These are phyloP conservation scores for Chrysosphaeria jannelii DNA, from an alignment of 2,329 filamentous ascomycete species.

Conservation along the genomic window DNA sequence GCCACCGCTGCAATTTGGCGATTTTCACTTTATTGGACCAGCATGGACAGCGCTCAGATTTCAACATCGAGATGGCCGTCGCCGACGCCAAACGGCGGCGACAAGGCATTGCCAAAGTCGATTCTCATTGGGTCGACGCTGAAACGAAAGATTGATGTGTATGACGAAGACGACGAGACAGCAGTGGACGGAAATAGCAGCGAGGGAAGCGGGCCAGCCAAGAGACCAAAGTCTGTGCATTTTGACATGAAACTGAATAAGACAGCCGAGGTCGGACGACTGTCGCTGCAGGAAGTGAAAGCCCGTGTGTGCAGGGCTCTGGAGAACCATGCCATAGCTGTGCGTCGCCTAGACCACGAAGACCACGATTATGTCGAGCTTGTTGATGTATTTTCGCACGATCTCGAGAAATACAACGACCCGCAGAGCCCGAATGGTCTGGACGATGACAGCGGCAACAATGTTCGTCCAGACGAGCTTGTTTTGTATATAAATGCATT, in stretches of 20 bases:
- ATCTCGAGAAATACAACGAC: slow-evolving; percentile 11
- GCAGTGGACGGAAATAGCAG: too few species aligned
- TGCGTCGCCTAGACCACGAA: slow-evolving; percentile 6
- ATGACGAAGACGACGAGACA: slow-evolving; percentile 1
- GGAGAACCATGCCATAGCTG: slow-evolving; percentile 22
- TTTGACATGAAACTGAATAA: slow-evolving; percentile 27
- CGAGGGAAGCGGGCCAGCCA: slow-evolving; percentile 13
- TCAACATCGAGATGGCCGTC: too few species aligned
- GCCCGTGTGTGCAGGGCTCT: slow-evolving; percentile 22
- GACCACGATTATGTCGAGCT: slow-evolving; percentile 30
- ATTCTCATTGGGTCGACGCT: neutral
- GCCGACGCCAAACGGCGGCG: too few species aligned
- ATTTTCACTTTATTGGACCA: too few species aligned
- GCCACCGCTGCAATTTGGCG: too few species aligned
- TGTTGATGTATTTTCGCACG: slow-evolving; percentile 24
- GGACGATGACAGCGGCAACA: slow-evolving; percentile 14
- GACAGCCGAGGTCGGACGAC: slow-evolving; percentile 21
- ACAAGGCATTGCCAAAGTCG: neutral
- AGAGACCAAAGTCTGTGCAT: slow-evolving; percentile 22
- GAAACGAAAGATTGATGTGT: neutral
- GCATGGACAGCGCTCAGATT: too few species aligned
- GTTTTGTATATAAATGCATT: slow-evolving; percentile 31
- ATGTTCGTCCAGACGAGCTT: slow-evolving; percentile 20
- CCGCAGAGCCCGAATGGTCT: slow-evolving; percentile 13
- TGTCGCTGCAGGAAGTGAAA: slow-evolving; percentile 24